These are phyloP conservation scores for Pelargonium australe DNA, from an alignment of 441 rosid genomes.

Conservation along the genomic window DNA sequence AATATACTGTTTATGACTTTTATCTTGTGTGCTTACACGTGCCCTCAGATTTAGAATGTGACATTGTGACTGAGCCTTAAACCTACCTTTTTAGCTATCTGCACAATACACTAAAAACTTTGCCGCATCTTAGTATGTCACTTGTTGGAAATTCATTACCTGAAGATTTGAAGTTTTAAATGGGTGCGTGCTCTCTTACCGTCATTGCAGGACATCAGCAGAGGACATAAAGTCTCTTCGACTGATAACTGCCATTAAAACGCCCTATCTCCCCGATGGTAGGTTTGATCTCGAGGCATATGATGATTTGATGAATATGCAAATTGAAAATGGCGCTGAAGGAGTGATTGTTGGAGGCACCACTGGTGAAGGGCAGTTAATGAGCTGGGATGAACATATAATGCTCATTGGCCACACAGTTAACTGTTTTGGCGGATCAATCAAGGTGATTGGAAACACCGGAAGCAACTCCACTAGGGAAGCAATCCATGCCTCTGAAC, in stretches of 20 bases:
- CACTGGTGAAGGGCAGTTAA: slow-evolving; percentile 87
- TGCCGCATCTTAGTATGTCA: background rate
- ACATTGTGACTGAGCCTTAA: too few relatives aligned
- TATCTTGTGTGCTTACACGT: too few relatives aligned
- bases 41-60: too few relatives aligned
- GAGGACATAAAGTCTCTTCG: slow-evolving; percentile 65
- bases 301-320: slow-evolving; percentile 62
- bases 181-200: background rate
- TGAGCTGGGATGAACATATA: slow-evolving; percentile 96
- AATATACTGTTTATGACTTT: too few relatives aligned
- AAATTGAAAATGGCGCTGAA: slow-evolving; percentile 58
- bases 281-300: slow-evolving; percentile 90
- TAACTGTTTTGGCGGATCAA: slow-evolving; percentile 62
- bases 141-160: background rate
- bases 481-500: slow-evolving; percentile 93
- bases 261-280: slow-evolving; percentile 85
- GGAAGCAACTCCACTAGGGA: slow-evolving; percentile 92
- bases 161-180: slow-evolving; percentile 1
- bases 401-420: slow-evolving; percentile 87
- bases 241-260: slow-evolving; percentile 77
- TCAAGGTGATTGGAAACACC: slow-evolving; percentile 81
- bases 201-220: slow-evolving; percentile 49
- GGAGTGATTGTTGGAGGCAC: slow-evolving; percentile 87
- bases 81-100: too few relatives aligned
- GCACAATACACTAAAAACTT: too few relatives aligned